These are phyloP conservation scores for Zanthoxylum bungeanum DNA, from an alignment of 345 rosid species.

Conservation along the genomic window DNA sequence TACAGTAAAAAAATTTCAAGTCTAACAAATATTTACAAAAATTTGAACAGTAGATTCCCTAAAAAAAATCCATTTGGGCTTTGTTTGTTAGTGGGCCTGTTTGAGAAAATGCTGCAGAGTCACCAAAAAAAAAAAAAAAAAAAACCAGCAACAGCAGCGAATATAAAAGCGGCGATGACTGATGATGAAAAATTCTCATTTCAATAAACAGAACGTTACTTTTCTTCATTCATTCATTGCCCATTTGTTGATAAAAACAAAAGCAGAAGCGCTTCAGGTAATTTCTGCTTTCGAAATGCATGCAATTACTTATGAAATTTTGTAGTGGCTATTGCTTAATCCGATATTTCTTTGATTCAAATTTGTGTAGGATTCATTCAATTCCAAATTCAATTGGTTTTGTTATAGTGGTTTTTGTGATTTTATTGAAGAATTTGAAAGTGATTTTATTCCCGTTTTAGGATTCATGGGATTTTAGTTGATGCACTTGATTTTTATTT, in stretches of 20 bases:
- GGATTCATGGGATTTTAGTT: neutral
- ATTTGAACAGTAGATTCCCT: no score
- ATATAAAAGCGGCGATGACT: neutral
- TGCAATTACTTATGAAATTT: neutral
- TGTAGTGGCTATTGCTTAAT: neutral
- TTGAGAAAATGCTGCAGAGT: neutral
- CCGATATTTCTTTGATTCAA: neutral
- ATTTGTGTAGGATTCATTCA: neutral
- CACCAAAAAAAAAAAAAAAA: no score
- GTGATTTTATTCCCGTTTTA: no score
- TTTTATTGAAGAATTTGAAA: no score
- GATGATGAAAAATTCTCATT: neutral
- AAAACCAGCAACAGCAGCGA: neutral
- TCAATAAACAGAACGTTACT: neutral
- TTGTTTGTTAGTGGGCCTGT: neutral
- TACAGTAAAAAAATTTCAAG: no score
- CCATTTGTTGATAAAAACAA: neutral
- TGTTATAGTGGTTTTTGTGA: no score
- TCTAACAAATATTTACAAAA: neutral
- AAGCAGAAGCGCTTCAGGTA: neutral
- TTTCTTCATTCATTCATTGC: neutral
- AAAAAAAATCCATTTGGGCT: neutral
- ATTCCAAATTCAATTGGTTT: neutral
- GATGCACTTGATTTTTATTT: neutral
- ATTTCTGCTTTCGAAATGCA: neutral